Evolutionary conservation across 371 early-diverging fungal genomes (phyloP).

Genomic region (Mycotypha africana): DNA sequence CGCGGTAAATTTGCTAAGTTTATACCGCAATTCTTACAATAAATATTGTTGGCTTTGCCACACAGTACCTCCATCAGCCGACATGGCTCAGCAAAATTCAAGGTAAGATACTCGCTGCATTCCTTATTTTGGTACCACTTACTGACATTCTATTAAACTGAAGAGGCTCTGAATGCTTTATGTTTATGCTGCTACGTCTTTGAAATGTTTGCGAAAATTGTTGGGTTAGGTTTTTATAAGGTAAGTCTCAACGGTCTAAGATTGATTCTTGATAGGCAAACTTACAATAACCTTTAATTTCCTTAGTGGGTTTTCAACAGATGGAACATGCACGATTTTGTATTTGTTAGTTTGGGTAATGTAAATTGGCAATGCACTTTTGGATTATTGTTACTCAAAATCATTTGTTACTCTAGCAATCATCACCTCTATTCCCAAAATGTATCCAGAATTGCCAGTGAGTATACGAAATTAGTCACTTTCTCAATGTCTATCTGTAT

Average conservation of each 20-base stretch:
- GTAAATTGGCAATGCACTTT: too few relatives aligned
- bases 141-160: background rate
- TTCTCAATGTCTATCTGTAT: too few relatives aligned
- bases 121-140: background rate
- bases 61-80: conserved; percentile 35
- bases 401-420: too few relatives aligned
- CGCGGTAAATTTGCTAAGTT: conserved; percentile 35
- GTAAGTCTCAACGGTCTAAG: too few relatives aligned
- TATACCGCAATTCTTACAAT: conserved; percentile 23
- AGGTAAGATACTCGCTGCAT: conserved; percentile 14
- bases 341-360: conserved; percentile 27
- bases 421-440: too few relatives aligned
- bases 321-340: conserved; percentile 48
- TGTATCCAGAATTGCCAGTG: conserved; percentile 24
- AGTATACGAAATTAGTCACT: too few relatives aligned
- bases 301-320: conserved; percentile 35
- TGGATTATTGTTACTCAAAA: too few relatives aligned
- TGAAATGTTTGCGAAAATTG: conserved; percentile 39
- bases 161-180: conserved; percentile 22
- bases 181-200: conserved; percentile 33
- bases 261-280: background rate
- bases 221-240: conserved; percentile 41
- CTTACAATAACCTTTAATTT: background rate
- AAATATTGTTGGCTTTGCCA: conserved; percentile 35
- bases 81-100: conserved; percentile 22